Evolutionary conservation across 1,284 basidiomycete species (phyloP).

Genomic region (Microbotryomycetes sp.): DNA sequence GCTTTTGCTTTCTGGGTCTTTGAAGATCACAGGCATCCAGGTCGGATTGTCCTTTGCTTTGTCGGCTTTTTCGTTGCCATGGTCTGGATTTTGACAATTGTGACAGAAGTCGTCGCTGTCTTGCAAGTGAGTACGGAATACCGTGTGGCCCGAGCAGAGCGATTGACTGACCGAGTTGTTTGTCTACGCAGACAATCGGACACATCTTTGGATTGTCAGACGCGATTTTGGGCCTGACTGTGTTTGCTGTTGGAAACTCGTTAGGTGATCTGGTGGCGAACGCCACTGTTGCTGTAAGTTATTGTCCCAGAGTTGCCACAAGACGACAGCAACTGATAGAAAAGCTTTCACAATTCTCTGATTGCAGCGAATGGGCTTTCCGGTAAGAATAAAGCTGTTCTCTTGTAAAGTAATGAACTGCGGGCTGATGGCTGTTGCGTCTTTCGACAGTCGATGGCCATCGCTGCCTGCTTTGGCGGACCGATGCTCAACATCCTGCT

Average conservation of each 20-base stretch:
- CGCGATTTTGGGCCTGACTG: slow-evolving; percentile 90
- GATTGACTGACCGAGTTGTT: not conserved
- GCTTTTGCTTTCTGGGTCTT: slow-evolving; percentile 58
- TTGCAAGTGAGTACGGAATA: slow-evolving; percentile 56
- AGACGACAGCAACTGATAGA: too few relatives aligned
- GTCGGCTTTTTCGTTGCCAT: slow-evolving; percentile 83
- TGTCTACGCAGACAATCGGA: slow-evolving; percentile 64
- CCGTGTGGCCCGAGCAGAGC: not conserved
- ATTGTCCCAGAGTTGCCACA: not conserved
- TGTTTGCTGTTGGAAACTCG: slow-evolving; percentile 94
- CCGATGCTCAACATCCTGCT: slow-evolving; percentile 96
- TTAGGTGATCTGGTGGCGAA: slow-evolving; percentile 95
- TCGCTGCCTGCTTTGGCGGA: slow-evolving; percentile 87
- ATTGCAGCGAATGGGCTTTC: slow-evolving; percentile 35
- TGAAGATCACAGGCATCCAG: slow-evolving; percentile 54
- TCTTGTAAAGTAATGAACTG: slow-evolving; percentile 77
- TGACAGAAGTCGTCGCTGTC: slow-evolving; percentile 84
- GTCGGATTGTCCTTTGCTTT: slow-evolving; percentile 66
- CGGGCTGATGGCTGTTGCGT: too few relatives aligned
- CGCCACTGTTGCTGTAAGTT: slow-evolving; percentile 68
- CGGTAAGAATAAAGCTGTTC: slow-evolving; percentile 77
- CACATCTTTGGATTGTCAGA: slow-evolving; percentile 92
- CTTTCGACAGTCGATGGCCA: slow-evolving; percentile 82
- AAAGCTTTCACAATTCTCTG: not conserved
- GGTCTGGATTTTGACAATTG: slow-evolving; percentile 93